phyloP scores from a whole-genome alignment of 106 monocot genomes.

The Dendrobium huoshanense region DNA sequence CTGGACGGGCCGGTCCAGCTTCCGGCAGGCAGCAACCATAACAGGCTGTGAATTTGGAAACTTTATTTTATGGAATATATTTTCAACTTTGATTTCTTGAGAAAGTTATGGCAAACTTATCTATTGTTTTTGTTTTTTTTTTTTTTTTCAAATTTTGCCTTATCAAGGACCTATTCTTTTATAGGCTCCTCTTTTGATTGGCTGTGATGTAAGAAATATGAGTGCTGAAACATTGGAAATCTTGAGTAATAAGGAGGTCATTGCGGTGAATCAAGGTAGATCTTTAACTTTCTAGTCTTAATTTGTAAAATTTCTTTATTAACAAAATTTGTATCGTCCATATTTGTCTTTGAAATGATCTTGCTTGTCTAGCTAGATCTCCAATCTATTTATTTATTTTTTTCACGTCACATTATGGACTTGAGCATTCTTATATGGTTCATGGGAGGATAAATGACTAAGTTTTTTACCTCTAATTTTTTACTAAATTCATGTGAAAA shows the following conservation, averaged over 20 bases:
- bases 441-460: not conserved
- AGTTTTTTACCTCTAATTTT: not conserved
- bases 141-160: not conserved
- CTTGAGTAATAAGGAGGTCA: conserved; percentile 88
- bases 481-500: not conserved
- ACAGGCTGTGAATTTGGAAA: not conserved
- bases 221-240: conserved; percentile 70
- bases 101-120: not conserved
- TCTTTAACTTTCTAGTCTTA: not conserved
- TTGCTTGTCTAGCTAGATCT: not conserved
- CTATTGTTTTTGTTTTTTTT: not conserved
- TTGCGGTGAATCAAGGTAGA: conserved; percentile 89
- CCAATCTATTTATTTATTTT: not conserved
- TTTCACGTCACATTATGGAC: not conserved
- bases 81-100: not conserved
- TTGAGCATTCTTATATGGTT: not conserved
- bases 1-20: too few relatives aligned
- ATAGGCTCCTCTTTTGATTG: conserved; percentile 96
- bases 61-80: not conserved
- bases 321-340: not conserved
- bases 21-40: too few relatives aligned
- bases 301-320: conserved; percentile 2
- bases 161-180: conserved; percentile 1
- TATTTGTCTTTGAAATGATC: not conserved
- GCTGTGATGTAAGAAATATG: conserved; percentile 90